These are phyloP conservation scores for Micromonas pusilla DNA, from an alignment of 139 green algal genomes.

Conservation along the genomic window DNA sequence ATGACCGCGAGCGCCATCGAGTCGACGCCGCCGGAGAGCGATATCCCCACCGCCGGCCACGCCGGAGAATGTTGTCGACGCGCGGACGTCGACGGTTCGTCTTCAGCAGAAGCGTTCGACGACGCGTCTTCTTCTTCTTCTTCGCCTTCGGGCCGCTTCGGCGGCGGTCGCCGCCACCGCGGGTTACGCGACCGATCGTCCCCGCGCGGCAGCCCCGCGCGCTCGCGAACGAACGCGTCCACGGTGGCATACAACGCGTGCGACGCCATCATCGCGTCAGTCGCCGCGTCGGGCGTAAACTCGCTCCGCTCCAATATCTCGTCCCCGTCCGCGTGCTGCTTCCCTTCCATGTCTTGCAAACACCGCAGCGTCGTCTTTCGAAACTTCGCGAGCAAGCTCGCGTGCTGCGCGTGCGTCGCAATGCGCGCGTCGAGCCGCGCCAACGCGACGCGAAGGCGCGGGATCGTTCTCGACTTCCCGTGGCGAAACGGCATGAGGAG, in stretches of 20 bases:
- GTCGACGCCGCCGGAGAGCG: slow-evolving; percentile 16
- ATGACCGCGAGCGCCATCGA: slow-evolving; percentile 18
- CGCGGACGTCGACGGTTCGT: too few relatives aligned
- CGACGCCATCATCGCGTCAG: background rate
- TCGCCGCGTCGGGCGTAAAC: background rate
- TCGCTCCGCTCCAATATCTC: slow-evolving; percentile 14
- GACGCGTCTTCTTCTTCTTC: too few relatives aligned
- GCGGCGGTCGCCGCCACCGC: too few relatives aligned
- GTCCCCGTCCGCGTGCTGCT: background rate
- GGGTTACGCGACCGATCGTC: too few relatives aligned
- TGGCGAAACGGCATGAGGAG: slow-evolving; percentile 23
- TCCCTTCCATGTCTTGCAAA: slow-evolving; percentile 18
- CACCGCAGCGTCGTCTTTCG: slow-evolving; percentile 9
- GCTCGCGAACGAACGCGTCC: background rate
- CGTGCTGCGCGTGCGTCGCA: background rate
- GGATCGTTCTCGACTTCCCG: slow-evolving; percentile 10
- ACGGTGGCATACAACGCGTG: background rate
- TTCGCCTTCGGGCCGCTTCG: too few relatives aligned
- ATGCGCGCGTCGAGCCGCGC: background rate
- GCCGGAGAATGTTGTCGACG: too few relatives aligned
- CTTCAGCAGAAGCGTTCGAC: too few relatives aligned
- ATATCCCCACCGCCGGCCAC: slow-evolving; percentile 15
- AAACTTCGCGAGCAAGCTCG: slow-evolving; percentile 1
- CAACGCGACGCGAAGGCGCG: background rate
- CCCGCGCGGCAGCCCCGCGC: too few relatives aligned